These are phyloP conservation scores for Raphanus sativus DNA, from an alignment of 345 rosid genomes.

Conservation along the genomic window DNA sequence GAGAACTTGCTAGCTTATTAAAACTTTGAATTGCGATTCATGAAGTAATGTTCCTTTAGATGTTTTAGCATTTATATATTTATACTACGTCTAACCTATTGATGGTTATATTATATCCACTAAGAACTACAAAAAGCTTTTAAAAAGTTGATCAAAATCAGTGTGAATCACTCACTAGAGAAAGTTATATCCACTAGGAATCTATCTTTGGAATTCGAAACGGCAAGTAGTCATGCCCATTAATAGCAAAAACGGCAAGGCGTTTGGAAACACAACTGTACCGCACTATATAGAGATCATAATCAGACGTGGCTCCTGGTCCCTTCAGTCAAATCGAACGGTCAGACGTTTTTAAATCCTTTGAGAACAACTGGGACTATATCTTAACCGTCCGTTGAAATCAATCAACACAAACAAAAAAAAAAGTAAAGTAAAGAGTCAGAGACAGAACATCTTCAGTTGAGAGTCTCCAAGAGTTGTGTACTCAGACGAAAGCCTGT, in stretches of 20 bases:
- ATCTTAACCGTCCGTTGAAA: slow-evolving; percentile 47
- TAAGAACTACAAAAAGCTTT: background rate
- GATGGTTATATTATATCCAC: background rate
- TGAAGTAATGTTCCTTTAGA: background rate
- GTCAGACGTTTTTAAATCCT: background rate
- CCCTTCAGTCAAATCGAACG: slow-evolving; percentile 4
- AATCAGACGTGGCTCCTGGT: background rate
- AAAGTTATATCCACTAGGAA: background rate
- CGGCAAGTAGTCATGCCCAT: slow-evolving; percentile 1
- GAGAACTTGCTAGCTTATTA: slow-evolving; percentile 5
- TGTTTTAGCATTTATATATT: background rate
- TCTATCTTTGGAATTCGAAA: background rate
- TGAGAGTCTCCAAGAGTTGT: slow-evolving; percentile 1
- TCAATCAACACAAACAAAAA: background rate
- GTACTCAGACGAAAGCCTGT: background rate
- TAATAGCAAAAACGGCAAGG: slow-evolving; percentile 1
- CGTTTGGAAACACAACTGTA: background rate
- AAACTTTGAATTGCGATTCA: slow-evolving; percentile 1
- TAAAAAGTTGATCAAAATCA: background rate
- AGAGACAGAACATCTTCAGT: slow-evolving; percentile 1
- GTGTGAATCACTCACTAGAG: background rate
- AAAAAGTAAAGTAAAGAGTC: slow-evolving; percentile 21
- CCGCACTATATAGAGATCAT: slow-evolving; percentile 3
- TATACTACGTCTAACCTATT: background rate
- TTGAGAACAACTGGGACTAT: background rate